Evolutionary conservation across 306 rosid genomes (phyloP), one percentile per base, ranked within the genome.

Genomic region (Mimosa pudica): DNA sequence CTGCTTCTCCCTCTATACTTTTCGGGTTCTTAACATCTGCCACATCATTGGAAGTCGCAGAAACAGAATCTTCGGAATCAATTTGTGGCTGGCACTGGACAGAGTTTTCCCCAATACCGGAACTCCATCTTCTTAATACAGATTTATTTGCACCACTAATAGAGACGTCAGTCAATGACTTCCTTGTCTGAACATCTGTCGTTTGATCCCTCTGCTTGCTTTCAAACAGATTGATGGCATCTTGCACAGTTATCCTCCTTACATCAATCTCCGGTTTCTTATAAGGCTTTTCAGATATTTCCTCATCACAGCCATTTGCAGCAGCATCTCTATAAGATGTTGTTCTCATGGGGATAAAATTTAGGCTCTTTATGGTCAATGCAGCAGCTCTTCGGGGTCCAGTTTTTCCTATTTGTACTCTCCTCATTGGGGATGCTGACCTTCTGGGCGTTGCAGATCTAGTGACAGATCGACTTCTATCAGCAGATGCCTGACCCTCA

Each of bases 371-470:
- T 84, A 95, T 92, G 77, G 97, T 89, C 76, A 95, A 51, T 49
- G 97, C 97, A 54, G 98, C 86, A 2, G 97, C 97, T 80, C 94
- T 86, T 80, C 98, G 96, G 8, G 97, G 89, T 69, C 98, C 96
- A 45, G 93, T 83, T 88, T 85, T 91, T 71, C 98, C 98, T 62
- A 95, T 89, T 82, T 95, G 98, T 55, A 95, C 45, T 81, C 98
- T 90, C 83, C 98, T 88, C 98, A 95, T 95, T 48, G 98, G 98
- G 76, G 98, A 92, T 77, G 98, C 98, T 51, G 98, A 93, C 81
- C 98, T 89, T 88, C 96, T 88, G 10, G 98, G 91, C 61, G 91
- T 69, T 74, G 92, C 86, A 55, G 88, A 86, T 75, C 98, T 89
- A 78, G 85, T 73, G 41, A 93, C 88, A 78, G 92, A 89, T 54